Conservation (phyloP, 2,329 filamentous ascomycete species). For the Periconia sp. region DNA sequence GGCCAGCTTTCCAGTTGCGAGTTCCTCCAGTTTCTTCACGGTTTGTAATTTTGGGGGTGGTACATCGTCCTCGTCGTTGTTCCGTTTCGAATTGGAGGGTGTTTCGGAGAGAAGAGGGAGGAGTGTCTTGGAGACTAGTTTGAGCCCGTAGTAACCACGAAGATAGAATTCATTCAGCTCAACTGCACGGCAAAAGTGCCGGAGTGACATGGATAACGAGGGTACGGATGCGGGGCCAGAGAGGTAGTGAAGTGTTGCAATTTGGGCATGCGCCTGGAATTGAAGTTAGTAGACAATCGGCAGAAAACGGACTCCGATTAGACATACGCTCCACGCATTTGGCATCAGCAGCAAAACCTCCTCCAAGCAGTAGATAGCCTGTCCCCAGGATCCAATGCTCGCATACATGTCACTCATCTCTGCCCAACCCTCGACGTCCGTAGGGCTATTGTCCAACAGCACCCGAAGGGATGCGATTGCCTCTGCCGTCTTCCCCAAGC, state of each 20-base stretch:
- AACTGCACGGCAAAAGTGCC: conserved; percentile 85
- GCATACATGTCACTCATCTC: conserved; percentile 89
- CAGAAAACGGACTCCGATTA: conserved; percentile 8
- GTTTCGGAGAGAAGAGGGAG: conserved; percentile 35
- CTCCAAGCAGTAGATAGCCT: conserved; percentile 86
- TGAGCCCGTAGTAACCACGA: conserved; percentile 89
- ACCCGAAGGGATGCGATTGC: conserved; percentile 73
- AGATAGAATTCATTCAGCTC: conserved; percentile 94
- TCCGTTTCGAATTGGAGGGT: conserved; percentile 26
- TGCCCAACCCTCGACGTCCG: conserved; percentile 90
- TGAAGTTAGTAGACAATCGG: not conserved
- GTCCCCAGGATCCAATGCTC: conserved; percentile 73
- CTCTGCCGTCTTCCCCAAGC: conserved; percentile 69
- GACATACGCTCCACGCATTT: conserved; percentile 89
- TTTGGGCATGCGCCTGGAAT: conserved; percentile 76
- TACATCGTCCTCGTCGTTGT: conserved; percentile 43
- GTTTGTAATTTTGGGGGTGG: conserved; percentile 59
- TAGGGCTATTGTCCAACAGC: conserved; percentile 80
- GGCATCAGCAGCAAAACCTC: conserved; percentile 85
- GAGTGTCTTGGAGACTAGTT: conserved; percentile 61
- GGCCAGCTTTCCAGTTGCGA: conserved; percentile 72
- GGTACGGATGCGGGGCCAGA: conserved; percentile 47
- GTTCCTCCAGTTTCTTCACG: conserved; percentile 68
- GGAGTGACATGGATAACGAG: conserved; percentile 69
- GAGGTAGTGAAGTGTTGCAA: conserved; percentile 83